Percentiles rank a stretch among this genome's conserved stretches.
Conservation (phyloP, 2,329 filamentous ascomycete genomes). For the Calonectria fujianensis region DNA sequence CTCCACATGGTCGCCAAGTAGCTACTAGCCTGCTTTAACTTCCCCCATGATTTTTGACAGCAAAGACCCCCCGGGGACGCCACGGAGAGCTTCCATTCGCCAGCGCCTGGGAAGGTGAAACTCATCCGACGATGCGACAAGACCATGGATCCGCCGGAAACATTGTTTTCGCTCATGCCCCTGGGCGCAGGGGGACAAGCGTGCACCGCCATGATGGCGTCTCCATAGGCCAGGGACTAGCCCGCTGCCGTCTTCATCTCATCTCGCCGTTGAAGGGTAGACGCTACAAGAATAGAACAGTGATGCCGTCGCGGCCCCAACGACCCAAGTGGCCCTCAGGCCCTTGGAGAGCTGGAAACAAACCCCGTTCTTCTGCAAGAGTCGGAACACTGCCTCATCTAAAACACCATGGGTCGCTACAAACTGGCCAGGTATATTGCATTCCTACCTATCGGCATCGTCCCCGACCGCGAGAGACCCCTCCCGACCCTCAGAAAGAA, state of each 20-base stretch:
- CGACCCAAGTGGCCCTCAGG: background rate
- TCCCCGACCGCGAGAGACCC: conserved; percentile 20
- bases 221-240: conserved; percentile 11
- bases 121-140: conserved; percentile 29
- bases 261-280: conserved; percentile 28
- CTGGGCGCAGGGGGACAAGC: conserved; percentile 10
- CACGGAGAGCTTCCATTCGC: conserved; percentile 38
- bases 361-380: conserved; percentile 29
- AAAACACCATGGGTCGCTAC: conserved; percentile 6
- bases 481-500: conserved; percentile 1
- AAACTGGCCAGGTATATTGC: background rate
- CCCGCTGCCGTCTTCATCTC: conserved; percentile 33
- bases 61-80: conserved; percentile 18
- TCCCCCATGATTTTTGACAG: conserved; percentile 35
- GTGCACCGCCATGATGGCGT: conserved; percentile 30
- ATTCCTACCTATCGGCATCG: conserved; percentile 37
- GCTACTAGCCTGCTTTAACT: conserved; percentile 32
- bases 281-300: conserved; percentile 38
- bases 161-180: conserved; percentile 21
- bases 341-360: conserved; percentile 25
- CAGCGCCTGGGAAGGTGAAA: conserved; percentile 37
- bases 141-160: conserved; percentile 22
- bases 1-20: conserved; percentile 1
- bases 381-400: conserved; percentile 36
- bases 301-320: conserved; percentile 7